Evolutionary conservation across 208 protist genomes (phyloP), one percentile per base, ranked within the genome.

Genomic region (Vickermania spadyakhi): DNA sequence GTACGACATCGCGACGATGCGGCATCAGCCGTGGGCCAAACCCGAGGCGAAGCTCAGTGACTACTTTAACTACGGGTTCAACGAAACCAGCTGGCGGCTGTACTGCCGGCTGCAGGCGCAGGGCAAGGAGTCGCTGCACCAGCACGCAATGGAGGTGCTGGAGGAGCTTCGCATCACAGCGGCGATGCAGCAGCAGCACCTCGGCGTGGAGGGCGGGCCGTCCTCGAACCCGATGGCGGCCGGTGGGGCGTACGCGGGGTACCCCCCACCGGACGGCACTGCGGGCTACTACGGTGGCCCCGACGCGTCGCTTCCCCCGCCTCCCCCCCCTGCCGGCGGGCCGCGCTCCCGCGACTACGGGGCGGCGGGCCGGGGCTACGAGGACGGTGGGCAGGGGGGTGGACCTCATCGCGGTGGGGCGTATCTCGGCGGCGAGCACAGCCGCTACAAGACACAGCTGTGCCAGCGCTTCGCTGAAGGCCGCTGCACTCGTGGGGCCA

Each of bases 1-100:
- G 14, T 94, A 94, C 64, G 84, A 94, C 62, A 86, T 90, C 49
- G 75, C 72, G 1, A 73, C 84, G 45, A 94, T 94, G 84, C 58
- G 75, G 52, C 71, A 78, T 51, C 75, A 84, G 21, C 87, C 87
- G 14, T 94, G 87, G 84, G 66, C 73, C 7, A 75, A 86, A 36
- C 87, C 87, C 1, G 82, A 65, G 0, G 87, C 75, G n/a, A 91
- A 91, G 67, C 45, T 77, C 27, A 79, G 58, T 60, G 89, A 95
- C 54, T 95, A 93, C 79, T 95, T 95, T 68, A 95, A 95, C 75
- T 95, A 93, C 66, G 89, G 89, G 25, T 95, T 95, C 63, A 86
- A 93, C 56, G 85, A 93, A 60, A 69, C 61, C 22, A 95, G 79
- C 55, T 95, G 89, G 89, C 65, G 86, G 21, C 52, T 88, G 50